Base-by-base conservation (phyloP, 257 asterid genomes). In the Solanum peruvianum region DNA sequence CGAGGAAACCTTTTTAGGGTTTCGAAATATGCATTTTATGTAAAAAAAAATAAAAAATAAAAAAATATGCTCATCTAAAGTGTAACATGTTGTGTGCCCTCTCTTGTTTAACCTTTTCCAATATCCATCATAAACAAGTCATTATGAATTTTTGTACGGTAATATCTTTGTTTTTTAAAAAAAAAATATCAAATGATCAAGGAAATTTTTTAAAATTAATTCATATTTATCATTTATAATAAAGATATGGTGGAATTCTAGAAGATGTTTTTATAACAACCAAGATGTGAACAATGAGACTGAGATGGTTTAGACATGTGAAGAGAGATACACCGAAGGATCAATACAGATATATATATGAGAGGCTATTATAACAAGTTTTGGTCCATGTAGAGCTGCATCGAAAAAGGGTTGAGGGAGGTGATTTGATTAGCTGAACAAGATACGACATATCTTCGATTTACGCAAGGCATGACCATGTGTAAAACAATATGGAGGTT, bases 31-130 rank as follows among this genome's bases (percentile, higher is more conserved):
- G 29, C 42, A 16, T 49, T 80, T 80, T 42, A 13, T 42, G 27
- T 11, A 6, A 25, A 42, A 39, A 37, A 1, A 39, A 39, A 7
- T 5, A 39, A 39, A 1, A 18, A 52, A 27, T 27, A 47, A 81
- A 44, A 44, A 80, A 81, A 49, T 49, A 81, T 81, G 85, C 69
- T 81, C 85, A 81, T 31, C 31, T 49, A 81, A 81, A 81, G 85
- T 49, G 85, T 49, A 81, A 20, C 70, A 81, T 81, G 70, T 49
- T 81, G 70, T 21, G 70, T 81, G 70, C 45, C 85, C 85, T 49
- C 29, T 81, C 69, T 49, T 81, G 85, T 81, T 81, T 49, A 49
- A n/a, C 85, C 85, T 81, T 81, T 80, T 81, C 69, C 85, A 29
- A 49, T 81, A 49, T 27, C 69, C 31, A 81, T 81, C 85, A 81